A percentile compares a stretch with the other conserved stretches of the same genome.
These are phyloP conservation scores for Lodderomyces metapsilosis DNA, from an alignment of 1,139 yeast genomes.

Conservation along the genomic window DNA sequence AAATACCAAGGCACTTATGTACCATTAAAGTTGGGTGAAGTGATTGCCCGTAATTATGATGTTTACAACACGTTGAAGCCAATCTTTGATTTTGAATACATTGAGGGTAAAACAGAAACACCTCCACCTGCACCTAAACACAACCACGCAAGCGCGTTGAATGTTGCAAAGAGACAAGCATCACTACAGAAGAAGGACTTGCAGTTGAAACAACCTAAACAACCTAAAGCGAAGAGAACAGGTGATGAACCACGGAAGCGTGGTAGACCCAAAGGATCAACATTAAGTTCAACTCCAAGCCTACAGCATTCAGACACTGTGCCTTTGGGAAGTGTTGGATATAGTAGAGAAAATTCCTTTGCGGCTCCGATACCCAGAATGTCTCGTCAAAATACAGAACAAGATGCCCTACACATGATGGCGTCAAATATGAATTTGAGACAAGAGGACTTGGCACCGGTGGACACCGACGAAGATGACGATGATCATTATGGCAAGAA, in stretches of 20 bases:
- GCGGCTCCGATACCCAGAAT: conserved; percentile 23
- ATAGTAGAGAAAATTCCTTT: conserved; percentile 16
- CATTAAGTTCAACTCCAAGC: conserved; percentile 26
- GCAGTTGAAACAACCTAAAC: conserved; percentile 8
- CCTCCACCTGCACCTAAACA: conserved; percentile 88
- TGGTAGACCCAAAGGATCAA: conserved; percentile 46
- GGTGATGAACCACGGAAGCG: conserved; percentile 42
- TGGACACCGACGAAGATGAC: conserved; percentile 33
- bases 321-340: conserved; percentile 24
- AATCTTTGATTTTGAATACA: conserved; percentile 60
- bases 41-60: conserved; percentile 68
- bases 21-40: conserved; percentile 63
- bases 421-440: conserved; percentile 35
- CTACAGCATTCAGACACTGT: conserved; percentile 34
- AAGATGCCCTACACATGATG: conserved; percentile 41
- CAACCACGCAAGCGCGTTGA: conserved; percentile 64
- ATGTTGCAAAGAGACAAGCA: conserved; percentile 45
- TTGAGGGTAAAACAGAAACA: conserved; percentile 56
- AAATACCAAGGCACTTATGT: conserved; percentile 96
- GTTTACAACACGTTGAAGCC: conserved; percentile 68
- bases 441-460: conserved; percentile 40
- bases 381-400: conserved; percentile 44
- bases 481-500: conserved; percentile 13
- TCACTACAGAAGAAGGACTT: conserved; percentile 11
- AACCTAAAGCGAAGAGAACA: conserved; percentile 2